Evolutionary conservation across 495 filamentous ascomycete species (phyloP).

Genomic region (Lophium mytilinum): DNA sequence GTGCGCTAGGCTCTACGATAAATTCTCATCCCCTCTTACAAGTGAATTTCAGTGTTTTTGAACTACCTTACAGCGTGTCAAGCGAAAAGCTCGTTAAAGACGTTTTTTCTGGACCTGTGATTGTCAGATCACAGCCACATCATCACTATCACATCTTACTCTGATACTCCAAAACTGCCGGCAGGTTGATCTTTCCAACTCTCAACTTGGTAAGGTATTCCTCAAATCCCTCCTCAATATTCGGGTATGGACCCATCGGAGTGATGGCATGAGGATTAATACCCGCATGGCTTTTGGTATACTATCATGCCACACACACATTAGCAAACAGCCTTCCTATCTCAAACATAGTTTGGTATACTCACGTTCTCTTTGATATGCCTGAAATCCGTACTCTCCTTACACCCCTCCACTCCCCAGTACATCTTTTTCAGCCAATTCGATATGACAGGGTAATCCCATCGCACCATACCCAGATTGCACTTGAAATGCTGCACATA

Average conservation of each 20-base stretch:
- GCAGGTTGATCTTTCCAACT: constrained; percentile 31
- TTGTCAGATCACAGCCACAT: too few relatives aligned
- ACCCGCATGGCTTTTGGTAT: constrained; percentile 44
- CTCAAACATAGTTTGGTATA: not conserved
- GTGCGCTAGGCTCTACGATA: too few relatives aligned
- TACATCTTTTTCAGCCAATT: constrained; percentile 48
- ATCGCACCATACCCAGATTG: constrained; percentile 46
- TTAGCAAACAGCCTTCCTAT: not conserved
- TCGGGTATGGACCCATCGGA: constrained; percentile 33
- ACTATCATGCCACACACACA: constrained; percentile 25
- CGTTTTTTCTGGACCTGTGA: too few relatives aligned
- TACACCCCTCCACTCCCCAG: constrained; percentile 39
- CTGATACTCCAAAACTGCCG: constrained; percentile 31
- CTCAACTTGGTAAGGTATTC: constrained; percentile 33
- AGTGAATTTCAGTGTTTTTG: too few relatives aligned
- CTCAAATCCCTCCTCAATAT: constrained; percentile 36
- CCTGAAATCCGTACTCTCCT: constrained; percentile 32
- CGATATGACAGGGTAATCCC: constrained; percentile 44
- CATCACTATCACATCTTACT: constrained; percentile 3
- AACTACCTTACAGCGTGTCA: too few relatives aligned
- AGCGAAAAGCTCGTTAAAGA: too few relatives aligned
- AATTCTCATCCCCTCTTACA: too few relatives aligned
- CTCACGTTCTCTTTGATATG: constrained; percentile 54
- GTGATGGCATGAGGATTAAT: constrained; percentile 36
- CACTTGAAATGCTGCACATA: constrained; percentile 54